Evolutionary conservation across 768 basidiomycete species (phyloP), one percentile per base, ranked within the genome.

Genomic region (Mycena epipterygia): DNA sequence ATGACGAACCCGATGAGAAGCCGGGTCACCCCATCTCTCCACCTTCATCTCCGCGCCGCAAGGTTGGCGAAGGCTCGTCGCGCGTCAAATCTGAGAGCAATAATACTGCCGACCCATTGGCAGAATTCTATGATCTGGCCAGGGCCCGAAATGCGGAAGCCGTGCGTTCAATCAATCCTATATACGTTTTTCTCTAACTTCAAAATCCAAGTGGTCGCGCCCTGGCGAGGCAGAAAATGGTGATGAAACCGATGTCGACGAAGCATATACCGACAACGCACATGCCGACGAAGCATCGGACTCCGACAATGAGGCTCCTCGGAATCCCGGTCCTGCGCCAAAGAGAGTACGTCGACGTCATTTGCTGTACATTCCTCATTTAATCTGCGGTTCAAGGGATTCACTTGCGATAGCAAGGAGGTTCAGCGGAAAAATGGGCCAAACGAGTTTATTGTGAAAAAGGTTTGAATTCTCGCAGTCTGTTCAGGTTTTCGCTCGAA

Each of bases 381-480:
- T 29, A 68, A 56, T 68, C 29, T 51, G 41, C 37, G 49, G 44
- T 27, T 32, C 7, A 59, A 93, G 91, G 89, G 89, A n/a, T 95
- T 89, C 80, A 81, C 88, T 17, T 93, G 91, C 76, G 92, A 95
- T 71, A 80, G 80, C 19, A 87, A 86, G 72, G 82, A 82, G 30
- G 75, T 67, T 1, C 79, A 76, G 51, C 52, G 68, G 17, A 74
- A 62, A 1, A 75, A 76, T 5, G 90, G 89, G 67, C 83, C 84
- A 4, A 95, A 95, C 75, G 91, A 94, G 77, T 88, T 91, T 73
- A 87, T 95, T 53, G 85, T 94, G 35, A 90, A 91, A 75, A 93
- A 93, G 85, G 93, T 29, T 21, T 21, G 16, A 16, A 27, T 27
- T 2, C n/a, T n/a, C 37, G n/a, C 1, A 33, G 57, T 67, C 55